Evolutionary conservation across 768 basidiomycete species (phyloP).

Genomic region (Auriculariales sp.): DNA sequence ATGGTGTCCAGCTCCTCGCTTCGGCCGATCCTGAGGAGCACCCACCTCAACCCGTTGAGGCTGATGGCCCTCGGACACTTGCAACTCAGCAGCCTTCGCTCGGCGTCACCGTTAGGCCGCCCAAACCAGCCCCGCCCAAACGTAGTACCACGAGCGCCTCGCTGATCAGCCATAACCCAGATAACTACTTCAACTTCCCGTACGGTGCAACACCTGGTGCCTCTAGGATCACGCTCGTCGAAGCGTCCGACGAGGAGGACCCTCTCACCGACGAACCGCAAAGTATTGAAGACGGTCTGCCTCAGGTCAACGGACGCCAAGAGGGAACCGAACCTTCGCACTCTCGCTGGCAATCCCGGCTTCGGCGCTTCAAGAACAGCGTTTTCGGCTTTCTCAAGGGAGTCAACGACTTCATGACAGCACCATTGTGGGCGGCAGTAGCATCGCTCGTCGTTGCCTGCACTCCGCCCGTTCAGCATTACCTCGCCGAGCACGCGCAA

Average conservation of each 20-base stretch:
- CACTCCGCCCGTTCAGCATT: conserved; percentile 57
- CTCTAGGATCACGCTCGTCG: conserved; percentile 7
- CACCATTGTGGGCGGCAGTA: conserved; percentile 71
- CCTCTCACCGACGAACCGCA: conserved; percentile 9
- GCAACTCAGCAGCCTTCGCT: conserved; percentile 3
- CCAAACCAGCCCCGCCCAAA: neutral
- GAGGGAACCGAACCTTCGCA: conserved; percentile 5
- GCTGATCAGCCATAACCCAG: conserved; percentile 16
- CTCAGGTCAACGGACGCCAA: neutral
- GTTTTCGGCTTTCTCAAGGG: conserved; percentile 20
- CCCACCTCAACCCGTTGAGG: conserved; percentile 1
- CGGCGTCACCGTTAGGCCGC: conserved; percentile 1
- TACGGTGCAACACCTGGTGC: conserved; percentile 16
- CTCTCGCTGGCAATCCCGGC: conserved; percentile 1
- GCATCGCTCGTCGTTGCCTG: conserved; percentile 65
- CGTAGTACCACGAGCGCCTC: conserved; percentile 5
- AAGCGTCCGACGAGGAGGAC: conserved; percentile 12
- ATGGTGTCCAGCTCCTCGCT: conserved; percentile 71
- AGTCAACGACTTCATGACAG: conserved; percentile 71
- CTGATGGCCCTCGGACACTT: conserved; percentile 1
- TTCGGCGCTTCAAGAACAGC: conserved; percentile 14
- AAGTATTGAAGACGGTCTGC: conserved; percentile 11
- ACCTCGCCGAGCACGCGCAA: conserved; percentile 45
- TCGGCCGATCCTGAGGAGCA: conserved; percentile 41
- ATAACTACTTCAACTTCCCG: conserved; percentile 53